Conservation (phyloP, 2,329 filamentous ascomycete species). For the Pyrenophora graminea region DNA sequence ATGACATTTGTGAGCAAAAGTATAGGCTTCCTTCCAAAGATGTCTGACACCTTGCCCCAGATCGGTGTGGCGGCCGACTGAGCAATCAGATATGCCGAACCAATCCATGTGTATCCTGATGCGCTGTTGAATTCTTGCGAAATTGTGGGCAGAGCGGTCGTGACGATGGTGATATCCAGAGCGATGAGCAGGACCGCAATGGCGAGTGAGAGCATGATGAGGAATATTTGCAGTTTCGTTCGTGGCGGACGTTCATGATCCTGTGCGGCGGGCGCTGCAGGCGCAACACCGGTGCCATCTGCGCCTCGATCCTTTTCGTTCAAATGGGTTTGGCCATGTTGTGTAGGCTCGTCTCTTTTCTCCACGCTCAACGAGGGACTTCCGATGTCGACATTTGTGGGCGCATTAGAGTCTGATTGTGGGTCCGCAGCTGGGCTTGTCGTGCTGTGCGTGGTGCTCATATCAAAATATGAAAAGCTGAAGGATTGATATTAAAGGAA, state of each 20-base stretch:
- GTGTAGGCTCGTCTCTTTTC: slow-evolving; percentile 13
- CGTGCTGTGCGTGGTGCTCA: slow-evolving; percentile 13
- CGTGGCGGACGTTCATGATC: slow-evolving; percentile 37
- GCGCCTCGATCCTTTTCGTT: slow-evolving; percentile 6
- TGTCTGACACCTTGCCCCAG: slow-evolving; percentile 69
- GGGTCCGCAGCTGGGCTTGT: not conserved
- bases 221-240: slow-evolving; percentile 49
- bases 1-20: slow-evolving; percentile 63
- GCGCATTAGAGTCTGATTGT: slow-evolving; percentile 2
- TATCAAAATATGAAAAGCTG: not conserved
- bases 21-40: slow-evolving; percentile 68
- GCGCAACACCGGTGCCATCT: slow-evolving; percentile 13
- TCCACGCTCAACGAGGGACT: slow-evolving; percentile 22
- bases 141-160: slow-evolving; percentile 66
- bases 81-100: slow-evolving; percentile 56
- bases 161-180: slow-evolving; percentile 66
- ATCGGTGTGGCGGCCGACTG: slow-evolving; percentile 58
- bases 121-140: slow-evolving; percentile 57
- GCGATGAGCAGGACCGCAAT: slow-evolving; percentile 64
- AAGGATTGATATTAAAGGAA: not conserved
- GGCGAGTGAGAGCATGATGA: slow-evolving; percentile 56
- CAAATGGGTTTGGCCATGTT: not conserved
- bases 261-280: slow-evolving; percentile 19
- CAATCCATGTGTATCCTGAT: slow-evolving; percentile 59
- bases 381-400: slow-evolving; percentile 16